Percentiles rank a stretch among this genome's conserved stretches.
Evolutionary conservation across 2,329 filamentous ascomycete genomes (phyloP).

Genomic region (Diaporthe nobilis): DNA sequence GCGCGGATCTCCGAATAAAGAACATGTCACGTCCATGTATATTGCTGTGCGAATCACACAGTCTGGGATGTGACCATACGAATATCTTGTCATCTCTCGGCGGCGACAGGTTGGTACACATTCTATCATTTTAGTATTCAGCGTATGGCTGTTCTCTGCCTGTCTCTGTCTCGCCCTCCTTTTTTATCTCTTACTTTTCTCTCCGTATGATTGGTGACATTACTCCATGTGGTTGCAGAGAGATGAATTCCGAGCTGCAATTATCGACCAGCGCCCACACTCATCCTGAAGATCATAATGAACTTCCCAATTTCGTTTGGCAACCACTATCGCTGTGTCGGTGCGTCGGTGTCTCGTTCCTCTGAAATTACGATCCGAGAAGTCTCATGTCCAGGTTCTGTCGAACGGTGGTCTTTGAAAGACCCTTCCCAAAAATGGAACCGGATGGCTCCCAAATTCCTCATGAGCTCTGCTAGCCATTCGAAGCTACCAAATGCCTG

Average conservation of each 20-base stretch:
- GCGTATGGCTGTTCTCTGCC: too few relatives aligned
- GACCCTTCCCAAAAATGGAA: background rate
- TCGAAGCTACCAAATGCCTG: background rate
- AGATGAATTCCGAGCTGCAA: background rate
- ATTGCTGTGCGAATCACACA: too few relatives aligned
- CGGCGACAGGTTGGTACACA: background rate
- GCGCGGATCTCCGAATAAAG: background rate
- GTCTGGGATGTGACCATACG: too few relatives aligned
- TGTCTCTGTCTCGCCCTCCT: background rate
- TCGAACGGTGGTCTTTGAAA: background rate
- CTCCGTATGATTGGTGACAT: background rate
- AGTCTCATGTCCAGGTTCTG: too few relatives aligned
- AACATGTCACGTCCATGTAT: background rate
- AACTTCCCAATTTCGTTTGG: background rate
- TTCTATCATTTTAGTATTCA: background rate
- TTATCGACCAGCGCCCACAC: background rate
- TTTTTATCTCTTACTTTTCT: too few relatives aligned
- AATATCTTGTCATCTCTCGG: background rate
- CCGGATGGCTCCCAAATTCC: background rate
- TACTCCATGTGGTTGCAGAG: background rate
- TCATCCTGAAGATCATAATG: background rate
- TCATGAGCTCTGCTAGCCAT: too few relatives aligned
- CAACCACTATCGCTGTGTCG: background rate
- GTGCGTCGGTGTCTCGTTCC: background rate
- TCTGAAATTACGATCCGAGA: background rate